These are phyloP conservation scores for Ustilaginoidea virens DNA, from an alignment of 2,329 filamentous ascomycete species.

Conservation along the genomic window DNA sequence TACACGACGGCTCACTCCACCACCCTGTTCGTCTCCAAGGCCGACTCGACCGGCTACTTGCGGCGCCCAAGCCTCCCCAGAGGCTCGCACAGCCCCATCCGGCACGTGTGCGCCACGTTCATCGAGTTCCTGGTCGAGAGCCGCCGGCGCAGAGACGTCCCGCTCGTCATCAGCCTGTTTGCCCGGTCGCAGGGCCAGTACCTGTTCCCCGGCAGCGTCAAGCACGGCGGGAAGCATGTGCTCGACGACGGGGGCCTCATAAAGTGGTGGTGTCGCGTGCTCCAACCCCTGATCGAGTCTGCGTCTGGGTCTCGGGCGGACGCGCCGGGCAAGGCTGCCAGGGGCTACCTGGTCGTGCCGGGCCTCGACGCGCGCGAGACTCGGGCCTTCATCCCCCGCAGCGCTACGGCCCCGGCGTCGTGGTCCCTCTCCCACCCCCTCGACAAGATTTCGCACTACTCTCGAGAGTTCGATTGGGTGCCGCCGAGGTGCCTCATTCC, in stretches of 20 bases:
- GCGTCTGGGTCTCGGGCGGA: constrained; percentile 20
- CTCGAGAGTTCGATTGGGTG: constrained; percentile 40
- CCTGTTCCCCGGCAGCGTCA: constrained; percentile 80
- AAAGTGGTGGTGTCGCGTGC: constrained; percentile 86
- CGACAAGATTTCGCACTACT: constrained; percentile 45
- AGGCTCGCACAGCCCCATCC: constrained; percentile 55
- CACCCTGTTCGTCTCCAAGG: constrained; percentile 90
- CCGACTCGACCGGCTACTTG: constrained; percentile 86
- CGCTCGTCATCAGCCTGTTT: constrained; percentile 75
- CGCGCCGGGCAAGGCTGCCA: too few species aligned
- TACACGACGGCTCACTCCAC: constrained; percentile 70
- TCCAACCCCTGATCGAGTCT: constrained; percentile 51
- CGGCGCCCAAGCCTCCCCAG: constrained; percentile 47
- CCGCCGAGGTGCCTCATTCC: constrained; percentile 77
- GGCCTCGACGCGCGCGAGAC: constrained; percentile 74
- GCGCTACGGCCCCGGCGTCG: constrained; percentile 25
- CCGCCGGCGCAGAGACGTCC: constrained; percentile 46
- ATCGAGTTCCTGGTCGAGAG: constrained; percentile 57
- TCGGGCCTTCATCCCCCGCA: constrained; percentile 57
- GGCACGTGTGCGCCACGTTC: constrained; percentile 59
- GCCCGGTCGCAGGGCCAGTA: constrained; percentile 88
- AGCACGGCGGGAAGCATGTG: constrained; percentile 77
- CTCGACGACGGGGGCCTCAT: constrained; percentile 81
- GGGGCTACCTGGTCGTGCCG: constrained; percentile 74
- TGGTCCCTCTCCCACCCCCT: constrained; percentile 64